These are phyloP conservation scores for Acacia concinna DNA, from an alignment of 331 rosid species.

Conservation along the genomic window DNA sequence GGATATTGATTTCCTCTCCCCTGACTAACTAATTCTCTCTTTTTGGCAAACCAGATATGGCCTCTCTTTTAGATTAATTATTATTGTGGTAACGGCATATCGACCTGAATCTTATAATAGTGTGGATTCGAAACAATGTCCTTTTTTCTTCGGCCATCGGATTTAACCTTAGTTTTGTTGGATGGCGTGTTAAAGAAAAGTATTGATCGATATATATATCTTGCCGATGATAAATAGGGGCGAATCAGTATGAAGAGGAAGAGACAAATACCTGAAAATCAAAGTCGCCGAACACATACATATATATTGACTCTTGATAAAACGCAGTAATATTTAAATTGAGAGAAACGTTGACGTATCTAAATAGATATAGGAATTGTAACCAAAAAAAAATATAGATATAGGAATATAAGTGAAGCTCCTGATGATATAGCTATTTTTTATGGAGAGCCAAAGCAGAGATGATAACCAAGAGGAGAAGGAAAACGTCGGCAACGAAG, in stretches of 20 bases:
- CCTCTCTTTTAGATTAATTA: not conserved
- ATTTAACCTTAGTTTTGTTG: not conserved
- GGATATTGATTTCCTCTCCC: not conserved
- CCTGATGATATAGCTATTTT: conserved; percentile 1
- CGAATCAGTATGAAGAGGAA: not conserved
- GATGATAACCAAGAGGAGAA: conserved; percentile 53
- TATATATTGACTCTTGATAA: not conserved
- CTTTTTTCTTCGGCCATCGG: not conserved
- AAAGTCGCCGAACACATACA: not conserved
- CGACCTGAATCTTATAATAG: too few relatives aligned
- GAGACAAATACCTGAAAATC: not conserved
- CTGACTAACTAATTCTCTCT: not conserved
- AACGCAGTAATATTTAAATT: not conserved
- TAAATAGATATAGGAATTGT: not conserved
- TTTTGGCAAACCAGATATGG: not conserved
- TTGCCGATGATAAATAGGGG: not conserved
- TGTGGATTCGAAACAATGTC: not conserved
- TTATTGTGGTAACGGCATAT: too few relatives aligned
- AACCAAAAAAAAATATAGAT: too few relatives aligned
- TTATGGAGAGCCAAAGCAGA: conserved; percentile 66
- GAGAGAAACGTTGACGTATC: not conserved
- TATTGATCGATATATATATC: not conserved
- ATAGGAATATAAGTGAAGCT: not conserved
- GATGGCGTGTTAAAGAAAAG: not conserved
- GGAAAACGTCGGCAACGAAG: conserved; percentile 47